Conservation (phyloP, 805 yeast genomes). For the Metschnikowia kunwiensis region DNA sequence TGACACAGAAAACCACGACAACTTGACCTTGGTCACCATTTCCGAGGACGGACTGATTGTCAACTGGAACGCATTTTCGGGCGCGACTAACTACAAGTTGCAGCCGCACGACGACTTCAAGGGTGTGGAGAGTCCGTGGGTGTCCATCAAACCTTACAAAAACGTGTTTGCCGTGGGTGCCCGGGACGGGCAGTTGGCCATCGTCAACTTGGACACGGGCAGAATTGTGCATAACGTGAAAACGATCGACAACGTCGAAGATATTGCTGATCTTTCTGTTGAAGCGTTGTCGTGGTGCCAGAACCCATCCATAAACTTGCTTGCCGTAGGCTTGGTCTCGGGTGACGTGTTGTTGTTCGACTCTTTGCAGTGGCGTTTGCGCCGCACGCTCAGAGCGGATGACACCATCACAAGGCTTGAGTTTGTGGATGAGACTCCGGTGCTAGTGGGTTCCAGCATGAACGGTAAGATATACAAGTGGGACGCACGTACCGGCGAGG, state of each 20-base stretch:
- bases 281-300: conserved; percentile 75
- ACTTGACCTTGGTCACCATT: conserved; percentile 64
- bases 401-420: conserved; percentile 82
- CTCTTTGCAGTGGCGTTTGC: conserved; percentile 78
- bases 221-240: conserved; percentile 61
- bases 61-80: conserved; percentile 86
- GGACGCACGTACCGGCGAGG: conserved; percentile 85
- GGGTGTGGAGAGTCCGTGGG: conserved; percentile 86
- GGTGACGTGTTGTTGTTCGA: conserved; percentile 86
- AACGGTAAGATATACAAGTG: conserved; percentile 83
- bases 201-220: conserved; percentile 77
- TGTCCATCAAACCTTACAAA: conserved; percentile 55
- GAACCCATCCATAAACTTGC: conserved; percentile 47
- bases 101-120: conserved; percentile 59
- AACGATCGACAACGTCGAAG: conserved; percentile 55
- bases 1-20: conserved; percentile 49
- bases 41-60: conserved; percentile 86
- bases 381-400: conserved; percentile 64
- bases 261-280: conserved; percentile 42
- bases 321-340: conserved; percentile 87
- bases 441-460: conserved; percentile 70
- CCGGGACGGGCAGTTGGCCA: conserved; percentile 79
- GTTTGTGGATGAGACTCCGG: conserved; percentile 58
- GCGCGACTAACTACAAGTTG: conserved; percentile 64
- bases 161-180: conserved; percentile 75